Evolutionary conservation across 768 basidiomycete genomes (phyloP), one percentile per base, ranked within the genome.

Genomic region (Russula sp.): DNA sequence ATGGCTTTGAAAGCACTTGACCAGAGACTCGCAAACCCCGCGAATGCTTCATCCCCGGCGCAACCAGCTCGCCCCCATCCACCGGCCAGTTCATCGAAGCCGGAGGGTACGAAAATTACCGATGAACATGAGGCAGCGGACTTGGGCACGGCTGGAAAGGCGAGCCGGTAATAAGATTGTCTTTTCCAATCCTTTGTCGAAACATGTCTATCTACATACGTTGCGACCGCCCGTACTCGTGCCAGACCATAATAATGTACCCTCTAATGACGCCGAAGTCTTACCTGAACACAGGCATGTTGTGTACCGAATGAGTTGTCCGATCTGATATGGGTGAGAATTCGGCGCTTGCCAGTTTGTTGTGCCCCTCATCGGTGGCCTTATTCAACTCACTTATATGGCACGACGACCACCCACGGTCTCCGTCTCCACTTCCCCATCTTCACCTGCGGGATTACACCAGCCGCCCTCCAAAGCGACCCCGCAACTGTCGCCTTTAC

Each of bases 1-100:
- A 84, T 99, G 79, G 97, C 97, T 35, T 77, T 99, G 70, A 97
- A 98, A 74, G 97, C 97, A 4, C 82, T 99, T 40, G 97, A 99
- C 69, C 94, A 97, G 70, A 84, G 94, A 35, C 74, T 98, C 57
- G 93, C 95, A 35, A 86, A 73, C 39, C 66, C 74, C 1, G 69
- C 77, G 48, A 70, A 59, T 32, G 73, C 73, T 61, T 66, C 74
- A 20, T 66, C 64, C 3, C 1, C 57, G 5, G 53, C 50, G 18
- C 64, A 49, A 31, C 13, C 63, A 57, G 31, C 63, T 10, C 65
- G 57, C 32, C 50, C 61, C 13, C 57, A 50, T 7, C 48, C 52
- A 42, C 51, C 66, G n/a, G 42, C 55, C 9, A 27, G 40, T 35
- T 52, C 66, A n/a, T 49, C 66, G 16, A 53, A 60, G 4, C 50